Evolutionary conservation across 2,329 filamentous ascomycete species (phyloP).

Genomic region (Alternaria postmessia): DNA sequence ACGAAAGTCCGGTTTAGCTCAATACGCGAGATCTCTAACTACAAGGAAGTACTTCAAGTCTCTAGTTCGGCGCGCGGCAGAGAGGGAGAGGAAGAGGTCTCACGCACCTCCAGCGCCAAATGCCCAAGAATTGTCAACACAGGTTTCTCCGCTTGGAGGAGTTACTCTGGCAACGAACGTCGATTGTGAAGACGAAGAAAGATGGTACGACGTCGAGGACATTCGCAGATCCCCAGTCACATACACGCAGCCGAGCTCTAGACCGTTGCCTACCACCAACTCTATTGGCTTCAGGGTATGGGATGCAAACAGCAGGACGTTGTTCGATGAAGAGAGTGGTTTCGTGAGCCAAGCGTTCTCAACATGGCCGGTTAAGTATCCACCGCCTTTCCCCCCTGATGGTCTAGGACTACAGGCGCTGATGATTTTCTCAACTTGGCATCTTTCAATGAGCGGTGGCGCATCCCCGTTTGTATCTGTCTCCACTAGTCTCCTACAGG

Average conservation of each 20-base stretch:
- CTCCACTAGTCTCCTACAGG: conserved; percentile 13
- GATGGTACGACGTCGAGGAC: not conserved
- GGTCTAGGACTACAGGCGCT: conserved; percentile 1
- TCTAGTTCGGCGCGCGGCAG: not conserved
- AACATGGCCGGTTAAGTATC: too few relatives aligned
- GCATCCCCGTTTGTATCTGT: conserved; percentile 16
- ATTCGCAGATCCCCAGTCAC: not conserved
- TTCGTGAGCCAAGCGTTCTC: conserved; percentile 11
- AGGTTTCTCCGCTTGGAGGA: not conserved
- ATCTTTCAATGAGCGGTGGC: conserved; percentile 10
- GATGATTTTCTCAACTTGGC: not conserved
- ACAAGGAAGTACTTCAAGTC: conserved; percentile 10
- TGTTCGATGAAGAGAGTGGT: not conserved
- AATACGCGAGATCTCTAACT: not conserved
- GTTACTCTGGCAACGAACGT: not conserved
- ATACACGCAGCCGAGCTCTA: too few relatives aligned
- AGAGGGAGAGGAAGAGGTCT: not conserved
- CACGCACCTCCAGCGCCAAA: not conserved
- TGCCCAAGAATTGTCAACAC: not conserved
- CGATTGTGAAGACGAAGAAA: not conserved
- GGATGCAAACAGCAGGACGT: too few relatives aligned
- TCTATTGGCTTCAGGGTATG: conserved; percentile 5
- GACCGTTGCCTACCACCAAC: too few relatives aligned
- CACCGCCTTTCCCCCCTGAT: conserved; percentile 7
- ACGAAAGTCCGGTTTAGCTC: conserved; percentile 6